Base-by-base conservation (phyloP, 2,329 filamentous ascomycete species). In the Rhynchosporium secalis region DNA sequence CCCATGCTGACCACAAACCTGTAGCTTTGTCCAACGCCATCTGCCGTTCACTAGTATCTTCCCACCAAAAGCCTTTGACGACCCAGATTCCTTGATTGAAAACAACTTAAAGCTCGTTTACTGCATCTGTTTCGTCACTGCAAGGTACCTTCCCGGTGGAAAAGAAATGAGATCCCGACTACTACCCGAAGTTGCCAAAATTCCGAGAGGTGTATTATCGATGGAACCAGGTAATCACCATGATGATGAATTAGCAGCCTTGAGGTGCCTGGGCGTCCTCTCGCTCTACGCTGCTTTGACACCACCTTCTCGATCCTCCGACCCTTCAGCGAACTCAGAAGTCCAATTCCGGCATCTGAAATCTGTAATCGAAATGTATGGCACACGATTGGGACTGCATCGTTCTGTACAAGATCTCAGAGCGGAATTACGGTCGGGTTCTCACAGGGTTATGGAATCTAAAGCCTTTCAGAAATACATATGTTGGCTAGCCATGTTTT, bases 91-190 rank as follows among this genome's bases (percentile, higher is more conserved):
- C 28, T 36, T 64, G 26, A 64, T 59, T 6, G 55, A 64, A 33
- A 58, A 62, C 33, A 49, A 64, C 12, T 43, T 61, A 8, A 51
- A 36, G 13, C 43, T 64, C 31, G 59, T 61, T 1, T 62, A 64
- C 20, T 58, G 58, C 29, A 62, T 64, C n/a, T 64, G 62, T 40
- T 64, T 61, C 15, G 49, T 64, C 33, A 64, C 62, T 31, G 62
- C 59, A 5, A 49, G 62, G 43, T 62, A 64, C 46, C 55, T 64
- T 9, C 62, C 62, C 7, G 56, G 58, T 28, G 62, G 62, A 6
- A 58, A 58, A 41, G 56, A 58, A 29, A 64, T 61, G 26, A 51
- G 62, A 31, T 58, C 58, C 7, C 31, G 28, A 1, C 51, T 64
- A 15, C 62, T 64, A 12, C 59, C 62, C 15, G 58, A 61, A 29